These are phyloP conservation scores for Penicillium sp. DNA, from an alignment of 2,329 filamentous ascomycete genomes.

Conservation along the genomic window DNA sequence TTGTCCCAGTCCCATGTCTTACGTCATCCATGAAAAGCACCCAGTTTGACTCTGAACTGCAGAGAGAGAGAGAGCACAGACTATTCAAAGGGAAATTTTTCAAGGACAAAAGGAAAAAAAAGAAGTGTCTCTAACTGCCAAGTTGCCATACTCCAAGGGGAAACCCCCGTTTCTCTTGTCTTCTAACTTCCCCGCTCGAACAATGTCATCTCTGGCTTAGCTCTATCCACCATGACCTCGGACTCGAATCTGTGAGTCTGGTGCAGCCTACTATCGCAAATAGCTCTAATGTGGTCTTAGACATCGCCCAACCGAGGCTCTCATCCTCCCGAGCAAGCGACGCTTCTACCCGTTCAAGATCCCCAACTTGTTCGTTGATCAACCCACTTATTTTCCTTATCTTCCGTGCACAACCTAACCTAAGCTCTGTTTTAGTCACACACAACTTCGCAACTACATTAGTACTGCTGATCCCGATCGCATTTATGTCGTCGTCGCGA, in stretches of 20 bases:
- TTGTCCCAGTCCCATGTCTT: conserved; percentile 29
- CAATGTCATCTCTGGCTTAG: conserved; percentile 35
- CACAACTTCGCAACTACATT: conserved; percentile 76
- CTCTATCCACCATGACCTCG: conserved; percentile 41
- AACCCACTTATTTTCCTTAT: conserved; percentile 14
- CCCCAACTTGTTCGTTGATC: conserved; percentile 57
- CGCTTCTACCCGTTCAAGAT: conserved; percentile 68
- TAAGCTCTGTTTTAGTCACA: conserved; percentile 33
- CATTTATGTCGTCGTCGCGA: conserved; percentile 80
- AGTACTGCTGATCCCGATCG: conserved; percentile 72
- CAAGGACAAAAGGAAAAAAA: not conserved
- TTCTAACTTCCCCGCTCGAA: conserved; percentile 20
- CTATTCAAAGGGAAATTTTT: conserved; percentile 1
- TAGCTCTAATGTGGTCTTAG: conserved; percentile 40
- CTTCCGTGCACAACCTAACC: not conserved
- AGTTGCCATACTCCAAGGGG: not conserved
- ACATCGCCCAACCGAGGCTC: conserved; percentile 62
- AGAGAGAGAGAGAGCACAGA: conserved; percentile 1
- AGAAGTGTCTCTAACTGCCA: not conserved
- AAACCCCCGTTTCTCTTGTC: conserved; percentile 7
- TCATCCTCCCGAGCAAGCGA: conserved; percentile 60
- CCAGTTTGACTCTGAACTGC: conserved; percentile 13
- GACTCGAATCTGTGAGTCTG: conserved; percentile 40
- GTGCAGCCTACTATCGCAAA: not conserved
- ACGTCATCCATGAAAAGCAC: conserved; percentile 33